phyloP scores from a whole-genome alignment of 176 grass and related monocot species.

The Hordeum marinum region DNA sequence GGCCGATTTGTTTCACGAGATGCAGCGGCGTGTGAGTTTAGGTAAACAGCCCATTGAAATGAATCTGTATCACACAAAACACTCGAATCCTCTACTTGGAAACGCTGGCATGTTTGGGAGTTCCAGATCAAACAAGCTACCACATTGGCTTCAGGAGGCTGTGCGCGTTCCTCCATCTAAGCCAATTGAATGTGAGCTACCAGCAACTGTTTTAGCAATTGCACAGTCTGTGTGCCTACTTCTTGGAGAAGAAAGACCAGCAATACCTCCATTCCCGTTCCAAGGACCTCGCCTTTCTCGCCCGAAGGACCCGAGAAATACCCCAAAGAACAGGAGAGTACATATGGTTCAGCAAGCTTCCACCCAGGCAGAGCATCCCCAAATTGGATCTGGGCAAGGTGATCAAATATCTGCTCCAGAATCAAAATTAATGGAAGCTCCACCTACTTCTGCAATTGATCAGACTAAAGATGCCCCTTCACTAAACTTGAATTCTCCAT shows the following conservation, averaged over 20 bases:
- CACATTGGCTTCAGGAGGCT: constrained; percentile 96
- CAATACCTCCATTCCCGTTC: constrained; percentile 77
- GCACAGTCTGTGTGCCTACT: constrained; percentile 73
- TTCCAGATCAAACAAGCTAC: constrained; percentile 82
- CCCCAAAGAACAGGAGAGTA: constrained; percentile 58
- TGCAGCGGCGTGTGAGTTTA: constrained; percentile 39
- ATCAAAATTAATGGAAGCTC: constrained; percentile 19
- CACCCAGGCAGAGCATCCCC: constrained; percentile 19
- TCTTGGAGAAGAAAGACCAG: constrained; percentile 70
- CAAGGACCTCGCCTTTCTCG: constrained; percentile 47
- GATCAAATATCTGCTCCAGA: not conserved
- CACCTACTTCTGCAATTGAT: not conserved
- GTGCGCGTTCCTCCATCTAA: constrained; percentile 55
- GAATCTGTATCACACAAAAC: constrained; percentile 29
- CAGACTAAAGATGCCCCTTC: constrained; percentile 11
- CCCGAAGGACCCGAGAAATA: constrained; percentile 75
- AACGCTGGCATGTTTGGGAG: constrained; percentile 36
- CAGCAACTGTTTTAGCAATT: constrained; percentile 69
- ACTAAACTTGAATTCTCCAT: constrained; percentile 50
- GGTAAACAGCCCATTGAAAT: constrained; percentile 43
- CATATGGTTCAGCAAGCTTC: constrained; percentile 30
- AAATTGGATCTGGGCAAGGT: constrained; percentile 13
- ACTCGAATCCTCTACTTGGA: constrained; percentile 31
- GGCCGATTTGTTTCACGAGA: constrained; percentile 41
- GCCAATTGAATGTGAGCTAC: constrained; percentile 48